These are phyloP conservation scores for Angophora floribunda DNA, from an alignment of 345 rosid genomes.

Conservation along the genomic window DNA sequence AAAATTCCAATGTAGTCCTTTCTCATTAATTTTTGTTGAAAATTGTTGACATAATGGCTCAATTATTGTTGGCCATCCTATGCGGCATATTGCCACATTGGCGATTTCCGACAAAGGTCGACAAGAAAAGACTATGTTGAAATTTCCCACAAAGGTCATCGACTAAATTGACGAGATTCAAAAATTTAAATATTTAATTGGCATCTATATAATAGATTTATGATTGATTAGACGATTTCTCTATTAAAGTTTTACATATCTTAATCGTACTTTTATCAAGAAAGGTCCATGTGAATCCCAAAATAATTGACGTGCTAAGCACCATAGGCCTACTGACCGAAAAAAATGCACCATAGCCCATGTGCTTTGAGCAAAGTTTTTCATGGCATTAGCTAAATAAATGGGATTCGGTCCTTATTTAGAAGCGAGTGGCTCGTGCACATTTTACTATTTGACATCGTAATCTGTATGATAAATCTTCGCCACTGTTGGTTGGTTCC, in stretches of 20 bases:
- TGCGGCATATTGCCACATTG: fast-evolving
- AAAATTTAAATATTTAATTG: too few relatives aligned
- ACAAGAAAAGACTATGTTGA: neutral
- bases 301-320: neutral
- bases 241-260: neutral
- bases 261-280: neutral
- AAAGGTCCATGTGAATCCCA: neutral
- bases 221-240: neutral
- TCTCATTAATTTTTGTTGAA: fast-evolving
- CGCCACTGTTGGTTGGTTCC: neutral
- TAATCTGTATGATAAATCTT: neutral
- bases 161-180: neutral
- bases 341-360: neutral
- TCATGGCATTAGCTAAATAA: neutral
- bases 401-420: neutral
- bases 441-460: neutral
- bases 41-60: fast-evolving
- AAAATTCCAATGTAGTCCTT: neutral
- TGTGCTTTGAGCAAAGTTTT: neutral
- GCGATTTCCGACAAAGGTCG: fast-evolving
- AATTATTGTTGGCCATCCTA: neutral
- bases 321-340: neutral
- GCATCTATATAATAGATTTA: neutral
- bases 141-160: neutral
- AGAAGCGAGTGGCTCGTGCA: neutral